These are phyloP conservation scores for Prunus armeniaca DNA, from an alignment of 306 rosid genomes.

Conservation along the genomic window DNA sequence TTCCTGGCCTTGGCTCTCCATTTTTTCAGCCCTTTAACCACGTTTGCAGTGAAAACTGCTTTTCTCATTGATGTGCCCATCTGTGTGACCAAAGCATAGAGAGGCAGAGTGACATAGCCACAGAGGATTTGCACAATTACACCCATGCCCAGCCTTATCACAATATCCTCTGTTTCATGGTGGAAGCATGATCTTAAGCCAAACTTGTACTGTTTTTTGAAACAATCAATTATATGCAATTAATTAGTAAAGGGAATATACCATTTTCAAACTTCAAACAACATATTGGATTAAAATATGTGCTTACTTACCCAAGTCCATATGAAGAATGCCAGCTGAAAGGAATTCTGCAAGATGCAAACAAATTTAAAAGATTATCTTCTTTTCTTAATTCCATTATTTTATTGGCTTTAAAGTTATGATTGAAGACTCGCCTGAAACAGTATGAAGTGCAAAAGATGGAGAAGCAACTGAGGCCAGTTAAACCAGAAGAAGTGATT, in stretches of 20 bases:
- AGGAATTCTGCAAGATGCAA: slow-evolving; percentile 52
- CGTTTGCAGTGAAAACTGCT: slow-evolving; percentile 44
- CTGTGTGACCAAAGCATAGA: slow-evolving; percentile 67
- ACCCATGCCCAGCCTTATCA: slow-evolving; percentile 42
- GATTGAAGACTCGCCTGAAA: slow-evolving; percentile 38
- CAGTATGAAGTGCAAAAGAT: slow-evolving; percentile 47
- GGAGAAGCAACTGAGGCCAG: slow-evolving; percentile 50
- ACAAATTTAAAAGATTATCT: background rate
- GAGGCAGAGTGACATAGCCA: slow-evolving; percentile 63
- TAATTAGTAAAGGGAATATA: background rate
- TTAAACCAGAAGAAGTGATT: slow-evolving; percentile 55
- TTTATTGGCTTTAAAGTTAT: background rate
- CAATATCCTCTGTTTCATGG: slow-evolving; percentile 32
- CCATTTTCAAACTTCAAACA: background rate
- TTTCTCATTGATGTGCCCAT: slow-evolving; percentile 56
- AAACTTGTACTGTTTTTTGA: slow-evolving; percentile 39
- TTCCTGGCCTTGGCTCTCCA: slow-evolving; percentile 45
- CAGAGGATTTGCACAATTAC: slow-evolving; percentile 44
- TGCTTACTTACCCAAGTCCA: slow-evolving; percentile 66
- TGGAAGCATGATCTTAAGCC: slow-evolving; percentile 67
- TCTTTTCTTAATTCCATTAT: background rate
- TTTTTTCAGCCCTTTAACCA: slow-evolving; percentile 39
- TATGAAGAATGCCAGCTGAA: slow-evolving; percentile 56
- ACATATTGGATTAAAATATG: background rate
- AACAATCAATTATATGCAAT: background rate